Conservation (phyloP, 805 yeast species). For the Schwanniomyces pseudopolymorphus region DNA sequence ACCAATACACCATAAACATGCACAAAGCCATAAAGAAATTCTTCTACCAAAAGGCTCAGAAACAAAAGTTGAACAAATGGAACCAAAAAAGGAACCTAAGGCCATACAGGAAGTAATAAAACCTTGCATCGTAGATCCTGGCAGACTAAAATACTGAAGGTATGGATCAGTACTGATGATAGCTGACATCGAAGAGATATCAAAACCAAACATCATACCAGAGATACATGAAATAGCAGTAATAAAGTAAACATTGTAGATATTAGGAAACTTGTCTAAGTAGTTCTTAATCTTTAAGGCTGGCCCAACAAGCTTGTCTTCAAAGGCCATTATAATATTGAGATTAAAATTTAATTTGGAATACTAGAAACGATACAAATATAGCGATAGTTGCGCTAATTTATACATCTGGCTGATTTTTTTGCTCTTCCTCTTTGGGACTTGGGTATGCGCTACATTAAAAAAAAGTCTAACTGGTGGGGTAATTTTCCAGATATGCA, state of each 20-base stretch:
- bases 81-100: conserved; percentile 9
- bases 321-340: conserved; percentile 29
- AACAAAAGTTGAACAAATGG: conserved; percentile 22
- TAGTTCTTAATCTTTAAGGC: conserved; percentile 31
- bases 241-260: conserved; percentile 57
- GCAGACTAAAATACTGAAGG: conserved; percentile 47
- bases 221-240: conserved; percentile 59
- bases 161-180: conserved; percentile 46
- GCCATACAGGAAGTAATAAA: conserved; percentile 68
- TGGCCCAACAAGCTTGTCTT: conserved; percentile 29
- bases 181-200: conserved; percentile 73
- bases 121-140: conserved; percentile 60
- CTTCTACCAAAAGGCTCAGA: conserved; percentile 30
- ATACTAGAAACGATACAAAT: no score
- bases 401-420: not conserved
- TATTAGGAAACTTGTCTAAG: conserved; percentile 34
- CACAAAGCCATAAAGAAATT: conserved; percentile 20
- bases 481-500: not conserved
- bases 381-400: not conserved
- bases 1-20: conserved; percentile 28
- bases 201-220: conserved; percentile 73
- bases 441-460: not conserved
- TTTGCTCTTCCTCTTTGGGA: not conserved
- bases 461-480: not conserved
- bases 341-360: no score